Percentiles rank a stretch among this genome's conserved stretches.
Conservation (phyloP, 202 grass and related monocot genomes). For the Bolboschoenoplectus hybrid region DNA sequence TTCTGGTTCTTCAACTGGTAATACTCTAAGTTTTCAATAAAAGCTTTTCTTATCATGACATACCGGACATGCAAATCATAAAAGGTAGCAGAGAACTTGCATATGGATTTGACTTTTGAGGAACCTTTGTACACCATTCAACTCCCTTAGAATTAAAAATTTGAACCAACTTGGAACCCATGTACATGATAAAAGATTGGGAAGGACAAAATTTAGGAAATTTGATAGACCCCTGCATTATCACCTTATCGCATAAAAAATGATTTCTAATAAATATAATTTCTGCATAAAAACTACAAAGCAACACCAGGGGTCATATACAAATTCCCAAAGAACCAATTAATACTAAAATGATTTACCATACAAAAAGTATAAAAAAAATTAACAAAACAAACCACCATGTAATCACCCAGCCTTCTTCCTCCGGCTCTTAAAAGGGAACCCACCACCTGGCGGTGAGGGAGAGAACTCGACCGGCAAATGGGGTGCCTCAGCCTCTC, state of each 20-base stretch:
- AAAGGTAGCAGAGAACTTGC: not conserved
- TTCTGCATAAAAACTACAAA: slow-evolving; percentile 33
- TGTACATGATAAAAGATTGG: slow-evolving; percentile 11
- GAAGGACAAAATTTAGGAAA: slow-evolving; percentile 15
- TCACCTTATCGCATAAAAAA: not conserved
- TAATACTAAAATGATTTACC: slow-evolving; percentile 31
- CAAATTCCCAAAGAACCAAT: slow-evolving; percentile 44
- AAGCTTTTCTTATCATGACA: slow-evolving; percentile 17
- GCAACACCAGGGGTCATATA: slow-evolving; percentile 21
- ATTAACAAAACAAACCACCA: slow-evolving; percentile 17
- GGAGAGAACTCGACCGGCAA: slow-evolving; percentile 91
- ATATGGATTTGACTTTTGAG: slow-evolving; percentile 6
- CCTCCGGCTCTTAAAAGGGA: slow-evolving; percentile 60
- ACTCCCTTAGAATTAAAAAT: not conserved
- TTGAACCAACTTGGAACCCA: slow-evolving; percentile 22
- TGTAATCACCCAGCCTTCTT: slow-evolving; percentile 69
- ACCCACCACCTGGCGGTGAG: slow-evolving; percentile 66
- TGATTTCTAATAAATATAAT: slow-evolving; percentile 25
- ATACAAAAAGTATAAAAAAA: slow-evolving; percentile 6
- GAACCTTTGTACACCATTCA: slow-evolving; percentile 16
- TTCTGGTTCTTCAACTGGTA: slow-evolving; percentile 28
- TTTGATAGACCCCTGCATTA: slow-evolving; percentile 15
- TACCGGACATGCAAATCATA: not conserved
- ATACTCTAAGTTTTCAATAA: slow-evolving; percentile 19
- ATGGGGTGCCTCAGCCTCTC: slow-evolving; percentile 69